phyloP scores from a whole-genome alignment of 371 early-diverging fungal species.

The Sporodiniella umbellata region DNA sequence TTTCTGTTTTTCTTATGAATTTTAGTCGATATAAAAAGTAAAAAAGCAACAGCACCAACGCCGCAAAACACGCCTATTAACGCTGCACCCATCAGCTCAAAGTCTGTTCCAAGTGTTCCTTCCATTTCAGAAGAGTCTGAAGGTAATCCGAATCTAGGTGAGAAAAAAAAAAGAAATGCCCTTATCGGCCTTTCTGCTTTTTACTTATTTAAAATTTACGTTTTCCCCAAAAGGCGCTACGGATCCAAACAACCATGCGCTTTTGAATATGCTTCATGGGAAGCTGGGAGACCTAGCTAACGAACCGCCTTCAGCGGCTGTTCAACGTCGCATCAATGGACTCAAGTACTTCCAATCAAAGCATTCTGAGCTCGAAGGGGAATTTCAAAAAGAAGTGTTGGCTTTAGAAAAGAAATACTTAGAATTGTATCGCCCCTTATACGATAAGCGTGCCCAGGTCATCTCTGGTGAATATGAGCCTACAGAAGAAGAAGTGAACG shows the following conservation, averaged over 20 bases:
- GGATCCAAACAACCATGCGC: constrained; percentile 35
- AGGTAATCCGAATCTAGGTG: constrained; percentile 37
- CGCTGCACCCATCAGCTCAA: constrained; percentile 42
- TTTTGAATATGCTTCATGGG: constrained; percentile 54
- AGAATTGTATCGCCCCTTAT: constrained; percentile 80
- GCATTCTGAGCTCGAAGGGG: constrained; percentile 75
- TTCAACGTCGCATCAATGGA: constrained; percentile 81
- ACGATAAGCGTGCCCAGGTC: constrained; percentile 80
- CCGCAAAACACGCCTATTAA: constrained; percentile 49
- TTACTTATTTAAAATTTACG: too few relatives aligned
- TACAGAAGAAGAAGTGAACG: constrained; percentile 76
- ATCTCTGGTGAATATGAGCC: constrained; percentile 83
- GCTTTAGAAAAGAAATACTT: constrained; percentile 94
- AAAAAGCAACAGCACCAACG: constrained; percentile 40
- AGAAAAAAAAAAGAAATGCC: constrained; percentile 1
- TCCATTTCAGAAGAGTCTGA: constrained; percentile 48
- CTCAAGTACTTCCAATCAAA: constrained; percentile 83
- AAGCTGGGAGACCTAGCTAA: constrained; percentile 68
- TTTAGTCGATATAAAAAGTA: constrained; percentile 37
- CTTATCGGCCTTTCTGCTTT: too few relatives aligned
- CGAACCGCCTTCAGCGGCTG: constrained; percentile 60
- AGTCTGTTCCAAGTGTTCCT: constrained; percentile 32
- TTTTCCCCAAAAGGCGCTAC: constrained; percentile 14
- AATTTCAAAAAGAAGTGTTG: constrained; percentile 88
- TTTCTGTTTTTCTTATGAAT: neutral